phyloP scores from a whole-genome alignment of 2,329 filamentous ascomycete genomes.

The Metarhizium brunneum region DNA sequence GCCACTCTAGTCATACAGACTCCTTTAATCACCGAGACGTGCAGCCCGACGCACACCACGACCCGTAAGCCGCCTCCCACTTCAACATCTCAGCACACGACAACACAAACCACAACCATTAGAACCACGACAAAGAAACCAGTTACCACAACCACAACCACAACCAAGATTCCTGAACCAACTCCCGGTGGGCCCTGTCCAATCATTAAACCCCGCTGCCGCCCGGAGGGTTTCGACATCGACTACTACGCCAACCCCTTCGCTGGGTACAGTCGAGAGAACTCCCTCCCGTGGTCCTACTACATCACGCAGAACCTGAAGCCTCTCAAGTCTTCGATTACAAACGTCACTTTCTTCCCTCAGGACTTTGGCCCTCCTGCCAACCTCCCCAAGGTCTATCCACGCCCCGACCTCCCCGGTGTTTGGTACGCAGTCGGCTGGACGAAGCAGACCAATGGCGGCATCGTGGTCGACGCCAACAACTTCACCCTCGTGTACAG shows the following conservation, averaged over 20 bases:
- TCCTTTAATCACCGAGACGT: neutral
- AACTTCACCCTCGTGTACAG: constrained; percentile 15
- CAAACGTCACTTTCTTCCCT: constrained; percentile 10
- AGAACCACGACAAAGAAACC: neutral
- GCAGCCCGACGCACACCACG: neutral
- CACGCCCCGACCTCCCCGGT: constrained; percentile 2
- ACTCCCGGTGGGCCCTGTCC: neutral
- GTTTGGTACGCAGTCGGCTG: constrained; percentile 7
- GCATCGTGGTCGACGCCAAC: constrained; percentile 13
- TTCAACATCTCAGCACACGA: neutral
- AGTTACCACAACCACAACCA: neutral
- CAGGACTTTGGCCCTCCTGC: constrained; percentile 5
- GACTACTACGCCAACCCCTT: constrained; percentile 14
- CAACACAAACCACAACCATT: neutral
- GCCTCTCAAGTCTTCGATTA: constrained; percentile 7
- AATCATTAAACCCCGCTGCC: neutral
- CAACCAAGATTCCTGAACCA: neutral
- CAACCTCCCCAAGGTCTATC: neutral
- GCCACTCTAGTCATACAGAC: constrained; percentile 1
- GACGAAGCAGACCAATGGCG: constrained; percentile 8
- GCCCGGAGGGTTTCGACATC: constrained; percentile 5
- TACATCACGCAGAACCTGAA: constrained; percentile 12
- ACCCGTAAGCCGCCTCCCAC: neutral
- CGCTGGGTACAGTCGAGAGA: constrained; percentile 11
- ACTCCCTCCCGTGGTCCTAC: constrained; percentile 11